Evolutionary conservation across 306 rosid species (phyloP).

Genomic region (Vigna nakashimae): DNA sequence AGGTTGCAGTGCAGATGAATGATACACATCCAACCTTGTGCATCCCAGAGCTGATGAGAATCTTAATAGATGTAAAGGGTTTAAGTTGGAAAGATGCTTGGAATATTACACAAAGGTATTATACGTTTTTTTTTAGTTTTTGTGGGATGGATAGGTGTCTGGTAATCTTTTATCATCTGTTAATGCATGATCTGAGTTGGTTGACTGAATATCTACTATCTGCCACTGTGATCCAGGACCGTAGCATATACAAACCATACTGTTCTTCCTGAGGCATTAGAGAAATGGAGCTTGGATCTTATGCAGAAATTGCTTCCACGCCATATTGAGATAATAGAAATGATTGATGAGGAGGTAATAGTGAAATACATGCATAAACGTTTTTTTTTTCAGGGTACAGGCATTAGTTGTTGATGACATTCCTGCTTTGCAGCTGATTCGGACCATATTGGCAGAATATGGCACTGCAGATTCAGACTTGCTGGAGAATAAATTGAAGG

Average conservation of each 20-base stretch:
- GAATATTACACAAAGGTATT: conserved; percentile 87
- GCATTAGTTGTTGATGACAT: conserved; percentile 42
- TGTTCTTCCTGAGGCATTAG: conserved; percentile 98
- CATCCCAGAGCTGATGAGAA: conserved; percentile 94
- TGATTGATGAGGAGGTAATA: conserved; percentile 94
- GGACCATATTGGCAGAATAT: conserved; percentile 72
- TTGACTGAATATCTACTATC: conserved; percentile 40
- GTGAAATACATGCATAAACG: conserved; percentile 26
- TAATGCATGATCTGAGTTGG: conserved; percentile 34
- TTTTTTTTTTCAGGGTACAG: neutral
- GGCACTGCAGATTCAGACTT: conserved; percentile 70
- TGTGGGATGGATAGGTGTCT: neutral
- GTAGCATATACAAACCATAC: conserved; percentile 99
- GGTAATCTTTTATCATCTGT: conserved; percentile 7
- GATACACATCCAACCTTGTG: conserved; percentile 99
- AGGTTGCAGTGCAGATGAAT: conserved; percentile 99
- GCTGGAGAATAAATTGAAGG: conserved; percentile 77
- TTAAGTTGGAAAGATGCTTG: conserved; percentile 95
- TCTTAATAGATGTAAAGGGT: conserved; percentile 85
- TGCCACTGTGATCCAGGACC: conserved; percentile 63
- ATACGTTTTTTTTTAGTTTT: neutral
- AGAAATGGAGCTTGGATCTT: conserved; percentile 95
- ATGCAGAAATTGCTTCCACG: conserved; percentile 94
- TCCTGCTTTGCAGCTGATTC: conserved; percentile 72
- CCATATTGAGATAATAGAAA: conserved; percentile 87